These are phyloP conservation scores for Mortierella hygrophila DNA, from an alignment of 192 early-diverging fungal species.

Conservation along the genomic window DNA sequence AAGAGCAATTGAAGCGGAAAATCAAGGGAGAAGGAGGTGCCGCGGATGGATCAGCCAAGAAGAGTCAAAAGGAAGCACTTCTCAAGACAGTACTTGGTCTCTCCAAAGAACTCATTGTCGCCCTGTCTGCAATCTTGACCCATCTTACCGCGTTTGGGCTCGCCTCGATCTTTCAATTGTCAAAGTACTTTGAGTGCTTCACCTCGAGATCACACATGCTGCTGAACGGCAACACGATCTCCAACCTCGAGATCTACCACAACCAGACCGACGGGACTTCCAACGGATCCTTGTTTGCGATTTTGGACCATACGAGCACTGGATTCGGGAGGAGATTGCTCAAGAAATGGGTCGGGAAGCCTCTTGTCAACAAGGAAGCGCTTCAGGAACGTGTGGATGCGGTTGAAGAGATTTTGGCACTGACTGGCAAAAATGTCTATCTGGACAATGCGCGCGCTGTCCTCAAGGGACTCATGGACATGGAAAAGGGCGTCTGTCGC, in stretches of 20 bases:
- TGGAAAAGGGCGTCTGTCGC: constrained; percentile 75
- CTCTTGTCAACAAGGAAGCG: constrained; percentile 66
- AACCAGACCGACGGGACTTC: constrained; percentile 61
- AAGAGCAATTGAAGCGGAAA: constrained; percentile 12
- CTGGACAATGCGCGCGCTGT: constrained; percentile 50
- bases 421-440: constrained; percentile 27
- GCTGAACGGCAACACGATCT: constrained; percentile 75
- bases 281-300: constrained; percentile 66
- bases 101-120: constrained; percentile 38
- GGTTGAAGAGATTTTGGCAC: constrained; percentile 67
- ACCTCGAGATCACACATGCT: constrained; percentile 69
- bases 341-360: constrained; percentile 76
- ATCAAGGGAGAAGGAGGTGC: neutral
- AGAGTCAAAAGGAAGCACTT: constrained; percentile 34
- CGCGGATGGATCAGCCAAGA: neutral
- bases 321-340: constrained; percentile 75
- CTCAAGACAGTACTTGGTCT: constrained; percentile 43
- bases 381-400: constrained; percentile 71
- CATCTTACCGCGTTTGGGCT: constrained; percentile 78
- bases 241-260: constrained; percentile 74
- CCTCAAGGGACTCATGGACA: constrained; percentile 69
- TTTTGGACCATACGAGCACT: constrained; percentile 77
- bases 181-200: constrained; percentile 73
- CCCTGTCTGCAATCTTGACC: constrained; percentile 65
- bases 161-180: constrained; percentile 64